Evolutionary conservation across 352 stramenopile genomes (phyloP), one percentile per base, ranked within the genome.

Genomic region (Phytopythium litorale): DNA sequence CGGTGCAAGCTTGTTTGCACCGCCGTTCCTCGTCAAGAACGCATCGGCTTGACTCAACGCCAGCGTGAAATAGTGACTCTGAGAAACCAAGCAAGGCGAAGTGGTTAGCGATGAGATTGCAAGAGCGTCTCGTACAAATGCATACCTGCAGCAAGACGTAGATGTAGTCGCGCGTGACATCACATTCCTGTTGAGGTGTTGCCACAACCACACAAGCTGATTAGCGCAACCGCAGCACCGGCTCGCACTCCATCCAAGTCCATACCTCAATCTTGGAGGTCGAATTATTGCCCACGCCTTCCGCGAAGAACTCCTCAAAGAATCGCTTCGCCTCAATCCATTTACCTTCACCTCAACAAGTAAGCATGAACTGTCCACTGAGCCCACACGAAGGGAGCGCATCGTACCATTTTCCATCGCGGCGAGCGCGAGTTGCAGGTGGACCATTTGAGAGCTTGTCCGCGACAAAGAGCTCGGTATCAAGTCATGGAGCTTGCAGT

Each of bases 131-230:
- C 7, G 11, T 21, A 23, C 30, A 30, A 15, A 9, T 11, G 7
- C 48, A 33, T 32, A 84, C 78, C 75, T 88, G 79, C 15, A 92
- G 57, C 8, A 92, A 57, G 30, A 88, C 80, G 66, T 84, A 92
- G 46, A 87, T 72, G 37, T 79, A 89, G 46, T 87, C 72, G 25
- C 64, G 63, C 38, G 49, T 35, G 19, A 45, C 69, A 43, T 75
- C 62, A 11, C 46, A 37, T 35, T 35, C 46, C 46, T 53, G 46
- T 53, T 25, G 13, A 33, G 21, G 7, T 28, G 45, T 4, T 1
- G 9, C 59, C 50, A 9, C 8, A 30, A 50, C n/a, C 59, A 3
- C 18, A 23, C n/a, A 32, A 25, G 30, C 1, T n/a, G n/a, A 50
- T 54, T 7, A 65, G 30, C 35, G 12, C 56, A 19, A 46, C n/a